Conservation (phyloP, 768 basidiomycete species). For the Hypsizygus marmoreus region DNA sequence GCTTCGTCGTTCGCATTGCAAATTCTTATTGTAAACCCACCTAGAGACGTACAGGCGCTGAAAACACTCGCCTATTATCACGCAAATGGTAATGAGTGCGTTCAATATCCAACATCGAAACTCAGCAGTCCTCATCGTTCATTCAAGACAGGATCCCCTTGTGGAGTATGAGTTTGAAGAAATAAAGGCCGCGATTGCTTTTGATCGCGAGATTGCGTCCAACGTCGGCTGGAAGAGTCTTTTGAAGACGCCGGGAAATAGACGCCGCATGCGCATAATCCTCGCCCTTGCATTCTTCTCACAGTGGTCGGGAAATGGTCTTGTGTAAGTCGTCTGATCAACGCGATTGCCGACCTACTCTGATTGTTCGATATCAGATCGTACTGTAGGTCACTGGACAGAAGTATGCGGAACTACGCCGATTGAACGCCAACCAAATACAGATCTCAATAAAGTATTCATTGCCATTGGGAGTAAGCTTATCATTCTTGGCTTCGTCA, state of each 20-base stretch:
- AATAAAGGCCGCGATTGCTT: conserved; percentile 58
- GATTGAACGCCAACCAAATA: too few relatives aligned
- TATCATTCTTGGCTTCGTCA: background rate
- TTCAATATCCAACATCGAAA: background rate
- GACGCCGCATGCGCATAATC: conserved; percentile 55
- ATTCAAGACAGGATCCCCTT: conserved; percentile 48
- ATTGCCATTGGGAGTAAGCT: conserved; percentile 46
- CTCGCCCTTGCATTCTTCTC: conserved; percentile 61
- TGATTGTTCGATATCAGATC: conserved; percentile 30
- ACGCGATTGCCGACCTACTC: background rate
- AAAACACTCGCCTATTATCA: conserved; percentile 57
- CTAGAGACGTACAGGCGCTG: conserved; percentile 49
- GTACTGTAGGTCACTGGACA: conserved; percentile 38
- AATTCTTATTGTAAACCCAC: background rate
- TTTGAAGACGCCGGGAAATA: conserved; percentile 53
- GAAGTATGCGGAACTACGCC: background rate
- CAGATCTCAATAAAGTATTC: conserved; percentile 56
- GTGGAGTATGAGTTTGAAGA: conserved; percentile 65
- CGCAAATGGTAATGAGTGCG: conserved; percentile 46
- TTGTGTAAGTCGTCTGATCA: conserved; percentile 39
- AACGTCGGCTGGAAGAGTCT: conserved; percentile 47
- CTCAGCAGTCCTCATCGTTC: background rate
- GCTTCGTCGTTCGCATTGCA: background rate
- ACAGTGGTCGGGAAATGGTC: conserved; percentile 58
- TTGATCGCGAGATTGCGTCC: conserved; percentile 41